Evolutionary conservation across 2,329 filamentous ascomycete species (phyloP).

Genomic region (Pseudogymnoascus sp.): DNA sequence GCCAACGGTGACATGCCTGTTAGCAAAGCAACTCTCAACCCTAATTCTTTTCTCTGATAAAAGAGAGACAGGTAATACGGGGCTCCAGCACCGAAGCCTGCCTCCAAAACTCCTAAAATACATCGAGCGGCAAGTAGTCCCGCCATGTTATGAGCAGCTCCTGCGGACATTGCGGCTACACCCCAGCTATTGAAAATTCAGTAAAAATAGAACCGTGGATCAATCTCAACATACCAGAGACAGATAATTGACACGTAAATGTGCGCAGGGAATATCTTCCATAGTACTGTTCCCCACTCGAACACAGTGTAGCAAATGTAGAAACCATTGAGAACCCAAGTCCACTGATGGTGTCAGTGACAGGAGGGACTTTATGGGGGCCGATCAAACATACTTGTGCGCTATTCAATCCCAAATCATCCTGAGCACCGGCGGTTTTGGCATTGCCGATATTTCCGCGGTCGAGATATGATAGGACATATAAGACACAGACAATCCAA

Average conservation of each 20-base stretch:
- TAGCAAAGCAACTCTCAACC: conserved; percentile 24
- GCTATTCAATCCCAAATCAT: not conserved
- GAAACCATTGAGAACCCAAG: conserved; percentile 14
- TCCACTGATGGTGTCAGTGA: not conserved
- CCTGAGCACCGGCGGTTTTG: conserved; percentile 13
- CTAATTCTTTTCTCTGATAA: conserved; percentile 28
- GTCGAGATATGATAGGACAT: conserved; percentile 10
- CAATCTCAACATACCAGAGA: conserved; percentile 11
- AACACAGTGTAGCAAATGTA: conserved; percentile 15
- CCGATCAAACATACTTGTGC: not conserved
- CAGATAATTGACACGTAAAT: conserved; percentile 17
- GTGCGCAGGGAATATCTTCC: conserved; percentile 21
- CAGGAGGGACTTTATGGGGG: not conserved
- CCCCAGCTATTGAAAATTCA: conserved; percentile 14
- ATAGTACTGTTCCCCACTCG: conserved; percentile 17
- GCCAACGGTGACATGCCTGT: conserved; percentile 26
- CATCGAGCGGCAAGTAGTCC: conserved; percentile 31
- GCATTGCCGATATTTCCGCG: conserved; percentile 20
- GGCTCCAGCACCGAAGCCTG: conserved; percentile 23
- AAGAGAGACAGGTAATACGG: conserved; percentile 29
- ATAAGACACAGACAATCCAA: not conserved
- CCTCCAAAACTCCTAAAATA: conserved; percentile 21
- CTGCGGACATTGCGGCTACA: conserved; percentile 30
- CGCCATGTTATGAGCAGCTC: conserved; percentile 46
- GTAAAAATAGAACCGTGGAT: not conserved